Evolutionary conservation across 2,329 filamentous ascomycete genomes (phyloP).

Genomic region (Geoglossum cookeanum): DNA sequence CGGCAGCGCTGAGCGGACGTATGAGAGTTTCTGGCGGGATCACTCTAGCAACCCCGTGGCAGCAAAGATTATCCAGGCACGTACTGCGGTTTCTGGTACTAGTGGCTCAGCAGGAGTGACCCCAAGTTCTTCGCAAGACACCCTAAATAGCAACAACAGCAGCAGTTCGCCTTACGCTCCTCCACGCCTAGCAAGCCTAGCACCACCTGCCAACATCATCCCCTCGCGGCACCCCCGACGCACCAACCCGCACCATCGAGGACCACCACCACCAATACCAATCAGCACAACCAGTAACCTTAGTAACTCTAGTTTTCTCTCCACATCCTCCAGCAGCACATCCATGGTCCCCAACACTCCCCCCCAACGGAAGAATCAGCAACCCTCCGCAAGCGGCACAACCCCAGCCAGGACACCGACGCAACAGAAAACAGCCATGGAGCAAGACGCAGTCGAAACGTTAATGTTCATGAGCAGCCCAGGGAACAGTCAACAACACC

Average conservation of each 20-base stretch:
- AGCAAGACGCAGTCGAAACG: conserved; percentile 67
- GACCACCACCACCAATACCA: neutral
- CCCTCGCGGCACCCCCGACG: conserved; percentile 1
- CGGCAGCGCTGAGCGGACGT: conserved; percentile 19
- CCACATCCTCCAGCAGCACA: conserved; percentile 10
- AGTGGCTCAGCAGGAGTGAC: conserved; percentile 14
- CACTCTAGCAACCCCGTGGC: conserved; percentile 18
- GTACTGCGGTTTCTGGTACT: conserved; percentile 25
- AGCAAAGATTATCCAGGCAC: conserved; percentile 7
- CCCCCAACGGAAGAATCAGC: conserved; percentile 16
- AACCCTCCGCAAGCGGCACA: conserved; percentile 7
- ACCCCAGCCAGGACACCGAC: conserved; percentile 13
- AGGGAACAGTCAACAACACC: neutral
- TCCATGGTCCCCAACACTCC: conserved; percentile 24
- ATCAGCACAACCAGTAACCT: neutral
- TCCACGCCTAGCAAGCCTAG: neutral
- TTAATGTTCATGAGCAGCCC: conserved; percentile 68
- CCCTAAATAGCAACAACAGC: neutral
- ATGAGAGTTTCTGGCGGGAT: conserved; percentile 29
- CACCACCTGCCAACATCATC: conserved; percentile 5
- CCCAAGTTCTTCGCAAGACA: neutral
- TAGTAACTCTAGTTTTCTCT: neutral
- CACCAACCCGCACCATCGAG: neutral
- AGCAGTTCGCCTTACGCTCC: neutral
- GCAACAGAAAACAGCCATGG: conserved; percentile 21